Conservation (phyloP, 1,284 basidiomycete species). For the Amylostereum chailletii region DNA sequence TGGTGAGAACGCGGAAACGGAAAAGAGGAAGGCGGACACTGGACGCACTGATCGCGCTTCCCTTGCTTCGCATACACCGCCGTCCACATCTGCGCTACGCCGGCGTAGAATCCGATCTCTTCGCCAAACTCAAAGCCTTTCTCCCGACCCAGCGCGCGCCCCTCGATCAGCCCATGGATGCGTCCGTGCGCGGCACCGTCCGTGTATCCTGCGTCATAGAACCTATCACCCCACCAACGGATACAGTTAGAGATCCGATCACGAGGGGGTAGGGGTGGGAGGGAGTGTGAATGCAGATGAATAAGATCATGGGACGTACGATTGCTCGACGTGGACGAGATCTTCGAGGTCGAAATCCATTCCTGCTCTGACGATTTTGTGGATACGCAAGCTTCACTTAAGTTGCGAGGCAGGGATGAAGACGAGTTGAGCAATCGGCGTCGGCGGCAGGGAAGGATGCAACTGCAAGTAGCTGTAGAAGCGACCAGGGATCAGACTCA, state of each 20-base stretch:
- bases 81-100: conserved; percentile 70
- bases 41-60: conserved; percentile 40
- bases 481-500: too few relatives aligned
- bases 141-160: conserved; percentile 81
- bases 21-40: background rate
- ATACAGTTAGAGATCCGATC: too few relatives aligned
- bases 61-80: conserved; percentile 33
- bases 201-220: conserved; percentile 72
- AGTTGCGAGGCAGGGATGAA: too few relatives aligned
- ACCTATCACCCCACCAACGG: conserved; percentile 34
- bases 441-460: too few relatives aligned
- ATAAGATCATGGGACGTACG: conserved; percentile 28
- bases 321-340: conserved; percentile 64
- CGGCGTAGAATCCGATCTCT: conserved; percentile 90
- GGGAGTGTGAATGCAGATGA: too few relatives aligned
- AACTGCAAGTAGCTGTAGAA: too few relatives aligned
- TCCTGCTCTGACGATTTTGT: too few relatives aligned
- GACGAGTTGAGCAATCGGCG: too few relatives aligned
- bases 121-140: conserved; percentile 97
- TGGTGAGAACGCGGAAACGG: conserved; percentile 4
- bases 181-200: conserved; percentile 80
- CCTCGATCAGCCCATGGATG: conserved; percentile 88
- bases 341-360: conserved; percentile 50
- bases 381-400: too few relatives aligned
- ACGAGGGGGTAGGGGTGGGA: too few relatives aligned